Percentiles rank a stretch among this genome's conserved stretches.
phyloP scores from a whole-genome alignment of 176 grass and related monocot species.

The Rhipidocladum racemiflorum region DNA sequence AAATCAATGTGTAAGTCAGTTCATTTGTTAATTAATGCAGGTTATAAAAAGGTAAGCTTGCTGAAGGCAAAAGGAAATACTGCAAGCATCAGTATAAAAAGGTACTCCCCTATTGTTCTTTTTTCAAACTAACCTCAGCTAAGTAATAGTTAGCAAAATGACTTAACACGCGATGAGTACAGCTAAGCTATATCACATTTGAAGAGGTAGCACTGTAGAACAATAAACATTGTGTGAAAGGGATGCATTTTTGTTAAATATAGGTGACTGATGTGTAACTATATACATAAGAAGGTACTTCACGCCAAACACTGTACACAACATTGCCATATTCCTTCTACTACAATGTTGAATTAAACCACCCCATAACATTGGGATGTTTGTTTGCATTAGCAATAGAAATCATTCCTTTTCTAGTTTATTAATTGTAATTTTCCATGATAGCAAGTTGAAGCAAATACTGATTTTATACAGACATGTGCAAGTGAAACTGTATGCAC shows the following conservation, averaged over 20 bases:
- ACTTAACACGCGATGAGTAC: not conserved
- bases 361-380: conserved; percentile 32
- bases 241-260: too few relatives aligned
- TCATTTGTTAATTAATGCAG: not conserved
- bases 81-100: not conserved
- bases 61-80: not conserved
- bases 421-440: not conserved
- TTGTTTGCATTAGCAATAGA: not conserved
- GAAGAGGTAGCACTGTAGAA: too few relatives aligned
- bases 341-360: too few relatives aligned
- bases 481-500: too few relatives aligned
- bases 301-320: too few relatives aligned
- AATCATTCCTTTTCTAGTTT: not conserved
- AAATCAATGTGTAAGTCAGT: not conserved
- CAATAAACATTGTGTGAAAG: too few relatives aligned
- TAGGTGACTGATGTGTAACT: too few relatives aligned
- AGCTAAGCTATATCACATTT: too few relatives aligned
- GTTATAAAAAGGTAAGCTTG: not conserved
- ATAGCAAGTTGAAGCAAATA: not conserved
- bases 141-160: not conserved
- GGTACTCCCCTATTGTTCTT: not conserved
- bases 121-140: too few relatives aligned
- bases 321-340: too few relatives aligned
- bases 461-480: not conserved
- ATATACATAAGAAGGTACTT: too few relatives aligned